phyloP scores from a whole-genome alignment of 1,284 basidiomycete genomes.

The Meripilus lineatus region DNA sequence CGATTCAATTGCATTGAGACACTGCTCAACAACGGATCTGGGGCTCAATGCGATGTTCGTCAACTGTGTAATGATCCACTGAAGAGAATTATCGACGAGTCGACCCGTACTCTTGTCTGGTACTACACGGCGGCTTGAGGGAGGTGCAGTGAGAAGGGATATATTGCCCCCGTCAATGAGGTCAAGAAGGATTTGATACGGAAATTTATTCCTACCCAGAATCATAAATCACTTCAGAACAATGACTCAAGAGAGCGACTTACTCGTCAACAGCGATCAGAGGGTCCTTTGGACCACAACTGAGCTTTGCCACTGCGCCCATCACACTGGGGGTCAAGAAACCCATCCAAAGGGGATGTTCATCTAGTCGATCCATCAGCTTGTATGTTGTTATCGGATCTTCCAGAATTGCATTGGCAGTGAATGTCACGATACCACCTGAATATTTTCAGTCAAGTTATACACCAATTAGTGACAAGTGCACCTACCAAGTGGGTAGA shows the following conservation, averaged over 20 bases:
- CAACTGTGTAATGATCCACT: conserved; percentile 25
- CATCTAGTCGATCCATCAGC: conserved; percentile 42
- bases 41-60: conserved; percentile 20
- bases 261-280: conserved; percentile 20
- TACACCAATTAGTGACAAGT: too few relatives aligned
- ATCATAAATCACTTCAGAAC: neutral
- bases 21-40: conserved; percentile 36
- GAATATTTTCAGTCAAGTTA: too few relatives aligned
- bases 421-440: conserved; percentile 71
- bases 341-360: conserved; percentile 61
- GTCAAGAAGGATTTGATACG: conserved; percentile 38
- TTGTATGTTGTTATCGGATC: conserved; percentile 41
- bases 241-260: conserved; percentile 4
- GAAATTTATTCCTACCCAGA: too few relatives aligned
- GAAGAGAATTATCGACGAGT: conserved; percentile 12
- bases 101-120: conserved; percentile 2
- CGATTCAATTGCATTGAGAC: conserved; percentile 34
- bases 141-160: conserved; percentile 44
- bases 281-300: conserved; percentile 18
- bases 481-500: conserved; percentile 56
- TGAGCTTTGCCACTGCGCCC: conserved; percentile 36
- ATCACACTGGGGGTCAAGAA: conserved; percentile 59
- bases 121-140: conserved; percentile 9
- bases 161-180: conserved; percentile 48
- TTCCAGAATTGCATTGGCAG: conserved; percentile 48